These are phyloP conservation scores for Alternaria panax DNA, from an alignment of 2,329 filamentous ascomycete genomes.

Conservation along the genomic window DNA sequence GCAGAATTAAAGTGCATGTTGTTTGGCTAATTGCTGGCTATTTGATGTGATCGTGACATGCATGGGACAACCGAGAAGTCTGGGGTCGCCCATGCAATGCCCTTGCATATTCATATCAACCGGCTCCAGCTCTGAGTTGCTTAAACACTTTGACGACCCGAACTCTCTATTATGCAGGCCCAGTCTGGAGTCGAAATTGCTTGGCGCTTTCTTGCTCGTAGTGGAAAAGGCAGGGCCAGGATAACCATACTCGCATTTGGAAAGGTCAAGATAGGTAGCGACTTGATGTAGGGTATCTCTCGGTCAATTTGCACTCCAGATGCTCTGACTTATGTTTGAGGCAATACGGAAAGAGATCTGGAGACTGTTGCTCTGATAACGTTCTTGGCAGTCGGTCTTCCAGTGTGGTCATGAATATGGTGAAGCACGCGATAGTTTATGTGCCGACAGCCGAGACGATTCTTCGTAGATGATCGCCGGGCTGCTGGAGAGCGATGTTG, in stretches of 20 bases:
- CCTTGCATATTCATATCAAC: slow-evolving; percentile 31
- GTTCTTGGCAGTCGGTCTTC: not conserved
- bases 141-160: slow-evolving; percentile 18
- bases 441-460: not conserved
- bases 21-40: slow-evolving; percentile 45
- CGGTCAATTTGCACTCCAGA: slow-evolving; percentile 1
- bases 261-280: not conserved
- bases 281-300: not conserved
- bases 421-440: not conserved
- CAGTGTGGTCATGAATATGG: not conserved
- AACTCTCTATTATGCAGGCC: slow-evolving; percentile 14
- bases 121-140: slow-evolving; percentile 15
- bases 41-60: slow-evolving; percentile 38
- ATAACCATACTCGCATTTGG: not conserved
- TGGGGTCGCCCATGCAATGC: slow-evolving; percentile 28
- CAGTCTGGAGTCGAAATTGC: slow-evolving; percentile 29
- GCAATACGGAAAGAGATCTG: not conserved
- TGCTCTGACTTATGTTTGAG: slow-evolving; percentile 12
- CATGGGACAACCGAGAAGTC: slow-evolving; percentile 36
- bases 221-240: slow-evolving; percentile 3
- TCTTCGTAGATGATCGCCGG: not conserved
- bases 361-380: not conserved
- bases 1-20: slow-evolving; percentile 40
- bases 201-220: slow-evolving; percentile 8
- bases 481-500: not conserved